A percentile compares a stretch with the other conserved stretches of the same genome.
These are phyloP conservation scores for Beauveria sp. DNA, from an alignment of 2,329 filamentous ascomycete species.

Conservation along the genomic window DNA sequence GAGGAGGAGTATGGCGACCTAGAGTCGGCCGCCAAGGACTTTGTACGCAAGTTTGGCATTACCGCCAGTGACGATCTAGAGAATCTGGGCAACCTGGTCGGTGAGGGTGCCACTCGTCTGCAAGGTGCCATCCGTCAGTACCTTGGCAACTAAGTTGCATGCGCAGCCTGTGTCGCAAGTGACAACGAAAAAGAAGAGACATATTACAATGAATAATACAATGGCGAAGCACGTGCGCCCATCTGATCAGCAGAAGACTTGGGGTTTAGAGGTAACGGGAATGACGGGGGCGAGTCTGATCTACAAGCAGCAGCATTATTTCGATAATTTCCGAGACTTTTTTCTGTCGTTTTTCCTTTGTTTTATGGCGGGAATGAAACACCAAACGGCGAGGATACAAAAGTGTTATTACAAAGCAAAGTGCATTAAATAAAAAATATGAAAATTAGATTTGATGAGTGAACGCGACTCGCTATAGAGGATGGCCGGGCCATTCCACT, in stretches of 20 bases:
- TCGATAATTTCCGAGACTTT: neutral
- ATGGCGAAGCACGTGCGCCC: neutral
- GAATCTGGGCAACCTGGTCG: constrained; percentile 74
- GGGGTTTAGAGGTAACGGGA: neutral
- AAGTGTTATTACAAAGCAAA: neutral
- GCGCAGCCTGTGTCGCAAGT: neutral
- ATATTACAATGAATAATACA: neutral
- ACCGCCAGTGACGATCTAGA: constrained; percentile 95
- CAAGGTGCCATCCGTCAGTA: constrained; percentile 67
- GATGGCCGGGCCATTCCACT: neutral
- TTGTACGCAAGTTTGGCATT: constrained; percentile 89
- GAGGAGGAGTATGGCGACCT: constrained; percentile 82
- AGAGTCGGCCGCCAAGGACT: constrained; percentile 90
- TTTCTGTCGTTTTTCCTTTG: neutral
- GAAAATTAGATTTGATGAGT: neutral
- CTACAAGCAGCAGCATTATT: constrained; percentile 1
- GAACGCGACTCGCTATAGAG: neutral
- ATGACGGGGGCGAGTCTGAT: neutral
- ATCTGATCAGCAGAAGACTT: neutral
- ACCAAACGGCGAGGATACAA: neutral
- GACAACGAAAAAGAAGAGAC: neutral
- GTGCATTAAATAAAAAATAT: neutral
- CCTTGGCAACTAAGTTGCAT: constrained; percentile 43
- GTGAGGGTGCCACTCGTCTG: constrained; percentile 76
- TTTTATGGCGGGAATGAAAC: neutral